Base-by-base conservation (phyloP, 2,329 filamentous ascomycete genomes). In the Albophoma yamanashiensis region DNA sequence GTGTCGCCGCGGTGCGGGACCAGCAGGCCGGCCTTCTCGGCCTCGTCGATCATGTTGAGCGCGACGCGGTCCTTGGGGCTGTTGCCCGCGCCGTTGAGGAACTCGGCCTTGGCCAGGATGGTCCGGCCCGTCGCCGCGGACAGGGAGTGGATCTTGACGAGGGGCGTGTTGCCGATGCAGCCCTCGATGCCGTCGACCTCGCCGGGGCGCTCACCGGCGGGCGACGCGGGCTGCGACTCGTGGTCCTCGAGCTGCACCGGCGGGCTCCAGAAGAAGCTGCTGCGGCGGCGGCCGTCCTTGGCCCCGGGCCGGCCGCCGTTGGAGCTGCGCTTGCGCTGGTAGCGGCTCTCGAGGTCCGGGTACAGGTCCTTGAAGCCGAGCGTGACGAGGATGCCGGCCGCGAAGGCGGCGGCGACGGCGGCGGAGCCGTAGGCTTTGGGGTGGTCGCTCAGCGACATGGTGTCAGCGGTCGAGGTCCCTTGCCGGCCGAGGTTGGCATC, bases 31-130 rank as follows among this genome's bases (percentile, higher is more conserved):
- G 82, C 76, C 62, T 84, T 81, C 78, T 99, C 94, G 52, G 92
- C 94, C 72, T 86, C 76, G 53, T 85, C 77, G 71, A 99, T 96
- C 80, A 97, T 95, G 74, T 84, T 89, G 43, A 97, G 81, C 1
- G 94, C 94, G 17, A 99, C 94, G 58, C 94, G 85, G 74, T 99
- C 94, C 74, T 99, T 99, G 47, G 94, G 92, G 66, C 89, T 94
- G 67, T 91, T 90, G 20, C 94, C 94, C 3, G 92, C 93, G 57
- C 92, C 94, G 75, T 99, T 97, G 59, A 99, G 82, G 70, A 96
- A 95, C 82, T 99, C 94, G 56, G 92, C 92, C 76, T 99, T 99
- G 65, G 88, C 94, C 42, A 97, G 79, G 68, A 99, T 96, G 47
- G 86, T 86, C 69, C 94, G 92, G 25, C 92, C 92, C 4, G 94